Conservation (phyloP, 768 basidiomycete genomes). For the Fibroporia radiculosa region DNA sequence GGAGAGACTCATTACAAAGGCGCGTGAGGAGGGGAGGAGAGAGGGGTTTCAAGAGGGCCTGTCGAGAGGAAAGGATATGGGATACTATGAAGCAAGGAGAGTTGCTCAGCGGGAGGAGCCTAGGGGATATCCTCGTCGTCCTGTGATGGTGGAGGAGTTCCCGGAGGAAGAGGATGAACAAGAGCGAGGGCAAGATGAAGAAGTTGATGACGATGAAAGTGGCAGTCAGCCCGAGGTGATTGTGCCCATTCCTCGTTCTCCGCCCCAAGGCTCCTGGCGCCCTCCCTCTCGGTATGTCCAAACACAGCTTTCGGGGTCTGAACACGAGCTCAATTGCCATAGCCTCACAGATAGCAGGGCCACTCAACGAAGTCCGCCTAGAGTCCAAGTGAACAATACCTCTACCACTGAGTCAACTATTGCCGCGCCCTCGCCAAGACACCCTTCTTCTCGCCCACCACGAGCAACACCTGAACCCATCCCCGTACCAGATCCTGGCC, state of each 20-base stretch:
- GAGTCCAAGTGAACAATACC: too few relatives aligned
- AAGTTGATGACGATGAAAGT: neutral
- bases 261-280: neutral
- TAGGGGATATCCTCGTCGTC: constrained; percentile 3
- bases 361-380: constrained; percentile 1
- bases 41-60: constrained; percentile 53
- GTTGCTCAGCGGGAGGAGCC: constrained; percentile 1
- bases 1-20: constrained; percentile 42
- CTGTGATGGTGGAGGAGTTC: constrained; percentile 8
- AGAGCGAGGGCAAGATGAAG: neutral
- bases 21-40: constrained; percentile 58
- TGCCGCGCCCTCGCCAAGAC: constrained; percentile 11
- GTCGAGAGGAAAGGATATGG: constrained; percentile 36
- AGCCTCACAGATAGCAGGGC: neutral
- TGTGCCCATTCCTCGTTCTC: neutral
- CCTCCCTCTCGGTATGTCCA: constrained; percentile 11
- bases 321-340: neutral
- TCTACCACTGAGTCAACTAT: neutral
- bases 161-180: constrained; percentile 10
- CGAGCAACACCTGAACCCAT: constrained; percentile 24
- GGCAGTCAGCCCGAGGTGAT: constrained; percentile 2
- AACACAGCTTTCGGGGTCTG: too few relatives aligned
- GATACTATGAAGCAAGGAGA: constrained; percentile 27
- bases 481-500: constrained; percentile 27
- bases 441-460: constrained; percentile 16